phyloP scores from a whole-genome alignment of 345 rosid species.

The Salix purpurea region DNA sequence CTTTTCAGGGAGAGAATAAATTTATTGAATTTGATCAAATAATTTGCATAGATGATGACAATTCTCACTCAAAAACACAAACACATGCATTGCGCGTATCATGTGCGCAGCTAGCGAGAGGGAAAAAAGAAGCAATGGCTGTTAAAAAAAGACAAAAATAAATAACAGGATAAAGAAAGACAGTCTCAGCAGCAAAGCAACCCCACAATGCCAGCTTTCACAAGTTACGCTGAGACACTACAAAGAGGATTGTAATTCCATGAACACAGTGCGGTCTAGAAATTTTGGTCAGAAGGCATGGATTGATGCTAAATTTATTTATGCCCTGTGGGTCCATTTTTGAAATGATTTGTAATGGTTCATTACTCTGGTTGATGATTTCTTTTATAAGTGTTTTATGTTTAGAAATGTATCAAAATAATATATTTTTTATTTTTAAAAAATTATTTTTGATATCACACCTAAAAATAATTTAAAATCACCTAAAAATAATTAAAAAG shows the following conservation, averaged over 20 bases:
- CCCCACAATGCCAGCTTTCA: slow-evolving; percentile 15
- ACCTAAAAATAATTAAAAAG: too few species aligned
- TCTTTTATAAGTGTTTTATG: too few species aligned
- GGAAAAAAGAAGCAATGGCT: neutral
- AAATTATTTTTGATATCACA: too few species aligned
- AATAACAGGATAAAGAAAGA: neutral
- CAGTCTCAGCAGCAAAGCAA: neutral
- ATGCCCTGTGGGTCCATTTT: neutral
- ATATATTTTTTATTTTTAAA: too few species aligned
- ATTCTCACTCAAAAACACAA: neutral
- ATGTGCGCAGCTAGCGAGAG: neutral
- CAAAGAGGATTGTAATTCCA: slow-evolving; percentile 2
- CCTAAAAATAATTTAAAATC: too few species aligned
- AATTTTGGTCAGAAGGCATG: neutral
- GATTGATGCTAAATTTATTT: neutral
- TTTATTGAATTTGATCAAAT: too few species aligned
- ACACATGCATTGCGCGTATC: neutral
- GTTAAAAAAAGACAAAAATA: neutral
- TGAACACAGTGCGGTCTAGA: neutral
- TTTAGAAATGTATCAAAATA: too few species aligned
- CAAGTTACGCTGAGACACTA: neutral
- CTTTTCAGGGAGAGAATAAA: too few species aligned
- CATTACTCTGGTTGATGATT: too few species aligned
- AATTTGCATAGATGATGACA: too few species aligned
- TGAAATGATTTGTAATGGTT: neutral